Percentiles rank a stretch among this genome's conserved stretches.
These are phyloP conservation scores for Isabelozyma pseudorhagii DNA, from an alignment of 805 yeast genomes.

Conservation along the genomic window DNA sequence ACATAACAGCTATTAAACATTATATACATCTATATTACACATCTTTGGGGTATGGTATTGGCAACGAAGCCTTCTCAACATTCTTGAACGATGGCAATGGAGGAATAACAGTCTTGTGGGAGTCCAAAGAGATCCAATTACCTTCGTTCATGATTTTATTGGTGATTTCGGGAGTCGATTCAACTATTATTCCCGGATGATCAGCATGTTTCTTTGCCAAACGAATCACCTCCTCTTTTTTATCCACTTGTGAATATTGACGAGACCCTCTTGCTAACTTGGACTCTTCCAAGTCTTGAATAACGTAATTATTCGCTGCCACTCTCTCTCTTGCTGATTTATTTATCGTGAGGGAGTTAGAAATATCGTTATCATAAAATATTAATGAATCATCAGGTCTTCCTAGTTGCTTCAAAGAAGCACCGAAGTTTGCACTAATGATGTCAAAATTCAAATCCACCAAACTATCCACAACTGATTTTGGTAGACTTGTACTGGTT, in stretches of 20 bases:
- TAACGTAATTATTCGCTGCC: conserved; percentile 14
- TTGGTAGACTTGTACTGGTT: conserved; percentile 46
- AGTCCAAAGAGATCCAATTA: conserved; percentile 17
- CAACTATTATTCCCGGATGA: conserved; percentile 34
- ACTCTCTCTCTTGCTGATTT: conserved; percentile 18
- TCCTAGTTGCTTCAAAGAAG: conserved; percentile 1
- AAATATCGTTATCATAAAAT: conserved; percentile 15
- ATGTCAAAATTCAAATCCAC: conserved; percentile 16
- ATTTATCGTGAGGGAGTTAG: conserved; percentile 26
- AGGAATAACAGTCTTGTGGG: conserved; percentile 18
- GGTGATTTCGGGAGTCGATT: conserved; percentile 32
- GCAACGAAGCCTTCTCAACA: conserved; percentile 58
- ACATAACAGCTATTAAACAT: not conserved
- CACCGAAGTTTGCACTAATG: conserved; percentile 10
- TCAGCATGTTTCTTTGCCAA: conserved; percentile 18
- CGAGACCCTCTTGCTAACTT: conserved; percentile 2
- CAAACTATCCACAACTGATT: conserved; percentile 39
- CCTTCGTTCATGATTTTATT: conserved; percentile 19
- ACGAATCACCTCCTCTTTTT: conserved; percentile 19
- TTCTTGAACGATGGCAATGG: conserved; percentile 57
- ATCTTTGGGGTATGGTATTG: conserved; percentile 35
- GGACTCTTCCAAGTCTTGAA: conserved; percentile 11
- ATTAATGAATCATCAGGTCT: conserved; percentile 11
- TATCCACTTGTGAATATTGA: conserved; percentile 1
- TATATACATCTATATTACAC: not conserved